Evolutionary conservation across 2,329 filamentous ascomycete species (phyloP).

Genomic region (Biscogniauxia sp.): DNA sequence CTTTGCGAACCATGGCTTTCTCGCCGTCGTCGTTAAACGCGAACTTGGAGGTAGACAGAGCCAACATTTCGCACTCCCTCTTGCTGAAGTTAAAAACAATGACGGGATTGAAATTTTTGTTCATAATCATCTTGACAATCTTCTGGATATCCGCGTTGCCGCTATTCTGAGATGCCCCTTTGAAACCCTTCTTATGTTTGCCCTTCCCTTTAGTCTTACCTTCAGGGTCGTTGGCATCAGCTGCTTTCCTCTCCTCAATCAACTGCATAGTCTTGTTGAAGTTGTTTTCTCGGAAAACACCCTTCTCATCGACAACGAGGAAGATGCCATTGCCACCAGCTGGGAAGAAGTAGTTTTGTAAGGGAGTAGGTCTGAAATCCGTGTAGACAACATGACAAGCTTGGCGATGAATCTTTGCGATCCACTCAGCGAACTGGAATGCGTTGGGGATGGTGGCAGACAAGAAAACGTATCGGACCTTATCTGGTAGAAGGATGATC

Average conservation of each 20-base stretch:
- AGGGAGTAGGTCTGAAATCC: conserved; percentile 91
- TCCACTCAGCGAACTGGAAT: conserved; percentile 99
- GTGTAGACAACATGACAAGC: conserved; percentile 99
- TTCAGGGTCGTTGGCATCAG: conserved; percentile 74
- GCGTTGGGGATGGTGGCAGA: conserved; percentile 98
- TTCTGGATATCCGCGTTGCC: conserved; percentile 86
- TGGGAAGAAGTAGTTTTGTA: conserved; percentile 98
- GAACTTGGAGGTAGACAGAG: conserved; percentile 79
- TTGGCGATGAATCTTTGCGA: conserved; percentile 95
- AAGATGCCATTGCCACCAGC: conserved; percentile 89
- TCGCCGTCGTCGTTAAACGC: conserved; percentile 96
- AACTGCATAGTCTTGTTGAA: conserved; percentile 94
- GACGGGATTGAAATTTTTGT: conserved; percentile 94
- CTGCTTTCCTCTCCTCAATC: conserved; percentile 83
- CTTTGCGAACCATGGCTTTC: conserved; percentile 89
- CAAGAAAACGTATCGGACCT: conserved; percentile 97
- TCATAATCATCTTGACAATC: conserved; percentile 98
- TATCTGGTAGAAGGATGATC: conserved; percentile 95
- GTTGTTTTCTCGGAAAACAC: conserved; percentile 92
- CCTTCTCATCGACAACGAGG: conserved; percentile 94
- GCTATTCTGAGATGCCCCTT: conserved; percentile 71
- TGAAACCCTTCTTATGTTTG: conserved; percentile 89
- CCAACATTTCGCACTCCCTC: conserved; percentile 88
- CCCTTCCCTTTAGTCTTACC: conserved; percentile 83
- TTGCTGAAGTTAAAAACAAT: conserved; percentile 99